Evolutionary conservation across 148 eudicot genomes (phyloP).

Genomic region (Selenicereus undatus): DNA sequence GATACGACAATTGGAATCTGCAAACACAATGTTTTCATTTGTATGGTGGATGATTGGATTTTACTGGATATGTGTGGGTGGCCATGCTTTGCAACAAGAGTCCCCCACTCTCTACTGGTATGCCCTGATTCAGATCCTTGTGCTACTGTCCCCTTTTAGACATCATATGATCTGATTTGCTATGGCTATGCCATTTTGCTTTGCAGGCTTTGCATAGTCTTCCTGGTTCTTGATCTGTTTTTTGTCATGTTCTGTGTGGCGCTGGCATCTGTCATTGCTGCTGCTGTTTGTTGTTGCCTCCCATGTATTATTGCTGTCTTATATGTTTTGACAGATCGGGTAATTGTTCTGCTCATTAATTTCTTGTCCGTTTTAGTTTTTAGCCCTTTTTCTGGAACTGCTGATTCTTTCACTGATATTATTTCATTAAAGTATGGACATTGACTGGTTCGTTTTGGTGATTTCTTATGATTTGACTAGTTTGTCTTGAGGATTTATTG

Average conservation of each 20-base stretch:
- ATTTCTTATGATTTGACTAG: not conserved
- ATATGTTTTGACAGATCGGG: conserved; percentile 65
- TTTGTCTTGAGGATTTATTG: not conserved
- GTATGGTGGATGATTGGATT: conserved; percentile 76
- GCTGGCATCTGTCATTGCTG: conserved; percentile 66
- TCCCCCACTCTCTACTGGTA: conserved; percentile 69
- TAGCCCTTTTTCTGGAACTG: not conserved
- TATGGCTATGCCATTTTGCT: conserved; percentile 6
- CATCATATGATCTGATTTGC: not conserved
- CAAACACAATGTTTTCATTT: conserved; percentile 70
- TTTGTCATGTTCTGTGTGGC: conserved; percentile 71
- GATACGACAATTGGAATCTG: conserved; percentile 62
- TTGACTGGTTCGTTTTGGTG: not conserved
- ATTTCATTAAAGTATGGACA: not conserved
- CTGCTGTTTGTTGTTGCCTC: conserved; percentile 71
- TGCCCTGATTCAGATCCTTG: conserved; percentile 12
- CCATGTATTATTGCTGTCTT: conserved; percentile 68
- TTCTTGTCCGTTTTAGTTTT: not conserved
- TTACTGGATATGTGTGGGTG: conserved; percentile 68
- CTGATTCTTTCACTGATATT: not conserved
- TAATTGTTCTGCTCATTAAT: conserved; percentile 23
- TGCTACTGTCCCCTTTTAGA: not conserved
- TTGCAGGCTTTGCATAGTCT: conserved; percentile 62
- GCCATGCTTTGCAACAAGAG: conserved; percentile 48
- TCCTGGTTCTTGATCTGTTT: conserved; percentile 69